Evolutionary conservation across 2,329 filamentous ascomycete genomes (phyloP), one percentile per base, ranked within the genome.

Genomic region (Aspergillus spinulosporus): DNA sequence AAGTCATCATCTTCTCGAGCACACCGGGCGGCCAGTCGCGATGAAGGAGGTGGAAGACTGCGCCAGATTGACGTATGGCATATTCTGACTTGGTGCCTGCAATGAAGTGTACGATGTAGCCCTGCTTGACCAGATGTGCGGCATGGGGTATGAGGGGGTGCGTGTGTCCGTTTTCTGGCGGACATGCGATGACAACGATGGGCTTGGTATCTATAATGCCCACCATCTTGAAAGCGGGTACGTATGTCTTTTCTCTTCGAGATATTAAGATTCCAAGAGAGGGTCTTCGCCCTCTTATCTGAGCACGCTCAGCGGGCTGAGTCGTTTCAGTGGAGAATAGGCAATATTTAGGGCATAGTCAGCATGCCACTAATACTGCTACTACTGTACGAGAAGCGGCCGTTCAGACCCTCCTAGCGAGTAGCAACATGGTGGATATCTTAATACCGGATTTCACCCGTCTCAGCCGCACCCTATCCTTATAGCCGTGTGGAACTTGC

Each of bases 91-190:
- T 29, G 3, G 12, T n/a, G 37, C 52, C 52, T 14, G 44, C 34
- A 12, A 49, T 54, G 52, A 54, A 54, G 29, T 46, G 45, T 4
- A 54, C 52, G 4, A 42, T 46, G 36, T 31, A 44, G 36, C 52
- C 52, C 21, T 43, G 45, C 9, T 54, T 31, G 12, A 14, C 34
- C 8, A 54, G 45, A 5, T 49, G 36, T n/a, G 4, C 26, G 15
- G 52, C 52, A 15, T 54, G 52, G 4, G 52, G 14, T 2, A 54
- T 36, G 3, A 54, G 32, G 4, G 52, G 52, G 14, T 21, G 28
- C 2, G 45, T 54, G 6, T 54, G 52, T 12, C 52, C 52, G 3
- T 11, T 11, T 45, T 8, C 45, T 39, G 37, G 28, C 2, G 52
- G 26, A 45, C 52, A 54, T 14, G 45, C 26, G 31, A 54, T 49